Evolutionary conservation across 331 rosid species (phyloP), one percentile per base, ranked within the genome.

Genomic region (Cydonia oblonga): DNA sequence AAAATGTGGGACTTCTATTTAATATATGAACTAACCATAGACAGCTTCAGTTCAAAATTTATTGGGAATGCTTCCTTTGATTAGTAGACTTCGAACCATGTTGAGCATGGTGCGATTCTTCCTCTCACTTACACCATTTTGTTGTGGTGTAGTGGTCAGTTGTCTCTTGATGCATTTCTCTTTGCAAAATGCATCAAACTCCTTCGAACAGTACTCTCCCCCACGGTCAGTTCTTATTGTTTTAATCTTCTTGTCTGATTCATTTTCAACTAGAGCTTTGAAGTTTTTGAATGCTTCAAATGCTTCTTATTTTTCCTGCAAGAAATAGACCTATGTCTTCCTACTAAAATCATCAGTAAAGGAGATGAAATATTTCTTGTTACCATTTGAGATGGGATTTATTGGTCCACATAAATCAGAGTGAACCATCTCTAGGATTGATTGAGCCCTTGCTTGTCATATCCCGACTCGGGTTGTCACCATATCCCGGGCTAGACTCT

Each of bases 181-280:
- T 7, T 13, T 42, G 49, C 16, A 42, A 13, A 42, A 42, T 13
- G 16, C 49, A 12, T 42, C 49, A 42, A 42, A 12, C 49, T 42
- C 2, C 16, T 42, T 42, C 0, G 0, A 42, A 12, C 5, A 42
- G 0, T 12, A 42, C 16, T 42, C 49, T 4, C 0, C 0, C 4
- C 23, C 5, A 19, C 0, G 35, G 8, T 32, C 35, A 32, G 7
- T 32, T 32, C 7, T 32, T 32, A 32, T 8, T 32, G 8, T 52
- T 52, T 52, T 19, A 52, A 52, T 52, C 57, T 52, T 52, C 23
- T 52, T 52, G 57, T 52, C 12, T 18, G 12, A 18, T 19, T 52
- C 6, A 42, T 42, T 42, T 13, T 42, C 16, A 12, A 13, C 49
- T 42, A 42, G 1, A 13, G 49, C 13, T 42, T 42, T 42, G 6